Evolutionary conservation across 2,329 filamentous ascomycete genomes (phyloP).

Genomic region (Leptosphaerulina australis): DNA sequence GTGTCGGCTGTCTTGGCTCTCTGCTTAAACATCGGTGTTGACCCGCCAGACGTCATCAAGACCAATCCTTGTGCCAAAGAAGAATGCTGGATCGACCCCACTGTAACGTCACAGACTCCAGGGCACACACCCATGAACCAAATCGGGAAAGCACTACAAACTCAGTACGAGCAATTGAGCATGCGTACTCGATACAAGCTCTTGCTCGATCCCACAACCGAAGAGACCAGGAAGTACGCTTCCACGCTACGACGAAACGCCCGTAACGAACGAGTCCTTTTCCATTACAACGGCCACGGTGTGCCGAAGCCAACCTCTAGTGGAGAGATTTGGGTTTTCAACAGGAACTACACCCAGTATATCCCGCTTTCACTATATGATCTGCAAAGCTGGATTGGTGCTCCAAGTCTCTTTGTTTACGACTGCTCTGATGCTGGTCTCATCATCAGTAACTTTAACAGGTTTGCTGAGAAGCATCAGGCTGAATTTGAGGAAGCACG

Average conservation of each 20-base stretch:
- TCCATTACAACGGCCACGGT: constrained; percentile 98
- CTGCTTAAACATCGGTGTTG: constrained; percentile 95
- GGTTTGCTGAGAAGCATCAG: constrained; percentile 93
- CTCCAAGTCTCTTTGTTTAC: constrained; percentile 95
- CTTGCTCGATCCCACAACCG: constrained; percentile 92
- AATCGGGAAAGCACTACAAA: constrained; percentile 94
- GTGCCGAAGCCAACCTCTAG: constrained; percentile 94
- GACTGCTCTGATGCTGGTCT: constrained; percentile 97
- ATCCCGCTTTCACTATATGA: constrained; percentile 97
- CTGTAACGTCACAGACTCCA: constrained; percentile 71
- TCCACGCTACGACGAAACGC: constrained; percentile 87
- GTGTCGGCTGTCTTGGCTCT: constrained; percentile 93
- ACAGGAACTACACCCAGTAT: constrained; percentile 98
- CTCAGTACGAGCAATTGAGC: constrained; percentile 94
- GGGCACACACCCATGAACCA: constrained; percentile 84
- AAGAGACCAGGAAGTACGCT: constrained; percentile 97
- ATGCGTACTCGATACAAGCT: constrained; percentile 97
- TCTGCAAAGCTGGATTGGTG: constrained; percentile 92
- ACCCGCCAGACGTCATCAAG: constrained; percentile 95
- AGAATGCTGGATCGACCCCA: constrained; percentile 96
- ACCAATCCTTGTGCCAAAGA: constrained; percentile 91
- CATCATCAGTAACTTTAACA: constrained; percentile 92
- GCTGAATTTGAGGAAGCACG: constrained; percentile 80
- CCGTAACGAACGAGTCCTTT: constrained; percentile 93
- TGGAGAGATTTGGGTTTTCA: constrained; percentile 99